Evolutionary conservation across 306 rosid species (phyloP).

Genomic region (Quercus parvula): DNA sequence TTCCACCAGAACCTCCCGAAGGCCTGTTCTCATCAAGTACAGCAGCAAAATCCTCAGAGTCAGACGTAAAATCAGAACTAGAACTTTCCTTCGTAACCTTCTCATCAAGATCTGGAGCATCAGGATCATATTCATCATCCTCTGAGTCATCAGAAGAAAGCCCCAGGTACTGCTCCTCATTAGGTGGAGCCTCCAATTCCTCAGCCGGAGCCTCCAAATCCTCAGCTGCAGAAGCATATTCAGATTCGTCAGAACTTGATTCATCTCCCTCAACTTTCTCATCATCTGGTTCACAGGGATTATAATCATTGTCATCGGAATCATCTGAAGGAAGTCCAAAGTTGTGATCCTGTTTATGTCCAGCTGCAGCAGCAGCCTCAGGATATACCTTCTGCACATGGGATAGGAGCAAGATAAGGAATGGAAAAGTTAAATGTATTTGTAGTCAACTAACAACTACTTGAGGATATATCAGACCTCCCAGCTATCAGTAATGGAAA

Average conservation of each 20-base stretch:
- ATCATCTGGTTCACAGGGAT: constrained; percentile 66
- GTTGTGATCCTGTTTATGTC: constrained; percentile 50
- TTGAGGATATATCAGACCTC: constrained; percentile 55
- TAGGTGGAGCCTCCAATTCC: constrained; percentile 49
- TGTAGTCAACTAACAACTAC: background rate
- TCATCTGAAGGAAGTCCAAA: constrained; percentile 84
- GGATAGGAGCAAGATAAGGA: constrained; percentile 31
- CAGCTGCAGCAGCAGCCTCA: constrained; percentile 76
- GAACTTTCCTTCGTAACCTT: constrained; percentile 55
- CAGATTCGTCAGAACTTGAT: constrained; percentile 73
- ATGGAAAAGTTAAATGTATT: constrained; percentile 8
- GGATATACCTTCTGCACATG: constrained; percentile 84
- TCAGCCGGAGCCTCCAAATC: constrained; percentile 63
- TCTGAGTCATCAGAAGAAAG: constrained; percentile 94
- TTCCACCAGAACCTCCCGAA: constrained; percentile 34
- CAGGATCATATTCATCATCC: constrained; percentile 76
- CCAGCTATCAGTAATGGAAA: constrained; percentile 71
- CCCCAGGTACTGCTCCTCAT: constrained; percentile 57
- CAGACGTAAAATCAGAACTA: constrained; percentile 90
- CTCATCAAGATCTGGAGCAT: constrained; percentile 38
- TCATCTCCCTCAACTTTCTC: constrained; percentile 50
- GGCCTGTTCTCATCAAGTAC: constrained; percentile 37
- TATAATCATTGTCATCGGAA: constrained; percentile 85
- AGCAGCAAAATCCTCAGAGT: constrained; percentile 87
- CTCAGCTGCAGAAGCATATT: constrained; percentile 77